Evolutionary conservation across 2,329 filamentous ascomycete genomes (phyloP).

Genomic region (Beauveria sp.): DNA sequence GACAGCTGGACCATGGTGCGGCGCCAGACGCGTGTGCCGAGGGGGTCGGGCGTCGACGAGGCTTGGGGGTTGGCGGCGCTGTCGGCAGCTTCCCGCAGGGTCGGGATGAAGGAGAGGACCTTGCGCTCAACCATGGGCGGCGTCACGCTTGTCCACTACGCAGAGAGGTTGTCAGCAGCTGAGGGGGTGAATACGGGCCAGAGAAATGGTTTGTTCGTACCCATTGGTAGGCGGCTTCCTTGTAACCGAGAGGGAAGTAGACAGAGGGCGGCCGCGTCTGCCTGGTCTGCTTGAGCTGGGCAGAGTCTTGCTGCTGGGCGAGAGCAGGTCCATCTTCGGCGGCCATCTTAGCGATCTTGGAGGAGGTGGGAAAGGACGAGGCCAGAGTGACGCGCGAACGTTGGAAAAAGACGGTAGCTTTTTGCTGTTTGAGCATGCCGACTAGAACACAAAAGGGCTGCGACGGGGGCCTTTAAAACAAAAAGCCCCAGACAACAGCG

Average conservation of each 20-base stretch:
- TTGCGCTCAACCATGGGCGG: slow-evolving; percentile 79
- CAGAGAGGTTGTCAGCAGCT: slow-evolving; percentile 2
- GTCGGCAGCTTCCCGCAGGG: slow-evolving; percentile 69
- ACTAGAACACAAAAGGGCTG: slow-evolving; percentile 14
- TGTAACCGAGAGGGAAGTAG: slow-evolving; percentile 83
- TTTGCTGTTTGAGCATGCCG: slow-evolving; percentile 40
- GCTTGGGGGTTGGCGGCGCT: slow-evolving; percentile 42
- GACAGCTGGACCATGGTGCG: slow-evolving; percentile 76
- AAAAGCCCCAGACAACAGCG: slow-evolving; percentile 17
- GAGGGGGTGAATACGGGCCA: neutral
- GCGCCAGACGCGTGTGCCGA: slow-evolving; percentile 78
- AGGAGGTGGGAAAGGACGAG: slow-evolving; percentile 18
- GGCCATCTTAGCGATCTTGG: slow-evolving; percentile 25
- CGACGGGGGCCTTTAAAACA: slow-evolving; percentile 15
- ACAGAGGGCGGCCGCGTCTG: slow-evolving; percentile 23
- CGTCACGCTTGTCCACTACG: slow-evolving; percentile 76
- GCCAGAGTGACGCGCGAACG: slow-evolving; percentile 33
- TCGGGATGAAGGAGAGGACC: slow-evolving; percentile 79
- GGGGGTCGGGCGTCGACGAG: slow-evolving; percentile 58
- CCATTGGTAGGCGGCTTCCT: slow-evolving; percentile 89
- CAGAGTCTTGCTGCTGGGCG: slow-evolving; percentile 16
- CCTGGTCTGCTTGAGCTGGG: slow-evolving; percentile 20
- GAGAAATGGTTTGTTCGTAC: slow-evolving; percentile 31
- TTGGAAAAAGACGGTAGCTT: slow-evolving; percentile 31
- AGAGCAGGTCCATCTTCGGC: slow-evolving; percentile 22